These are phyloP conservation scores for Yarrowia keelungensis DNA, from an alignment of 805 yeast species.

Conservation along the genomic window DNA sequence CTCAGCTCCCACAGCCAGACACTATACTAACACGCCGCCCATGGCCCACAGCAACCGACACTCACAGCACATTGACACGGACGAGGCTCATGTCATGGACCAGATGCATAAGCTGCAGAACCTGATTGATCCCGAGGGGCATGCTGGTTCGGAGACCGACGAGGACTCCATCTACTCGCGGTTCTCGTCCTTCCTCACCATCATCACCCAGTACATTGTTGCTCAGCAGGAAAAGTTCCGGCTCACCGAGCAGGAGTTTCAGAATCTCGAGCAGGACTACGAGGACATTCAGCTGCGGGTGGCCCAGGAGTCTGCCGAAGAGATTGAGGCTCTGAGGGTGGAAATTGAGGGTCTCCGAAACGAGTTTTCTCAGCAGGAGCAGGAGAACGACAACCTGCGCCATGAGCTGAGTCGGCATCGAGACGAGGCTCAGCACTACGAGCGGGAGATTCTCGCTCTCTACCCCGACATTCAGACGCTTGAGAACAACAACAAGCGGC, in stretches of 20 bases:
- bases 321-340: conserved; percentile 2
- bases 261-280: conserved; percentile 35
- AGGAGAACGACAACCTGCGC: conserved; percentile 18
- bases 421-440: conserved; percentile 25
- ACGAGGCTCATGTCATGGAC: conserved; percentile 30
- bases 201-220: conserved; percentile 24
- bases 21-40: conserved; percentile 2
- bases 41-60: neutral
- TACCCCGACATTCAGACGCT: conserved; percentile 22
- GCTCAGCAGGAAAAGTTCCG: conserved; percentile 25
- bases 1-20: neutral
- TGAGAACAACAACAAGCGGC: conserved; percentile 29
- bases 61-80: conserved; percentile 16
- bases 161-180: conserved; percentile 25
- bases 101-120: conserved; percentile 30
- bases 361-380: conserved; percentile 8
- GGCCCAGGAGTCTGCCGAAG: conserved; percentile 21
- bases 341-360: conserved; percentile 17
- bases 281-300: conserved; percentile 15
- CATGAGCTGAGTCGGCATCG: conserved; percentile 22
- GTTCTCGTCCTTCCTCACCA: conserved; percentile 12
- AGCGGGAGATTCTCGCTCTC: conserved; percentile 28
- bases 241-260: conserved; percentile 27
- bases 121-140: conserved; percentile 20
- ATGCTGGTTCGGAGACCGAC: neutral